Conservation (phyloP, 805 yeast species). For the Hanseniaspora clermontiae region DNA sequence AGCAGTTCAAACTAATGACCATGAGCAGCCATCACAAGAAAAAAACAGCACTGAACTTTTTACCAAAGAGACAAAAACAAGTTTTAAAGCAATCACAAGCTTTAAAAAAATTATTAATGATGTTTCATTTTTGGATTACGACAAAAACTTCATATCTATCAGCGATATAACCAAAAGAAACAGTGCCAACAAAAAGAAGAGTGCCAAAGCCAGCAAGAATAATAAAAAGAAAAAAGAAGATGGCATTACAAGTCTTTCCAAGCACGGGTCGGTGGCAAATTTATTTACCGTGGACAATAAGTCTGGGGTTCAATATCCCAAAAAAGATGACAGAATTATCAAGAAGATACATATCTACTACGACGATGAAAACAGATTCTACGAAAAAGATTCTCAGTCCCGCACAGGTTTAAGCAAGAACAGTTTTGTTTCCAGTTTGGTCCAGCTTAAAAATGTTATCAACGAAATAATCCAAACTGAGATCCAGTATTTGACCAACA, state of each 20-base stretch:
- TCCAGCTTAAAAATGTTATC: background rate
- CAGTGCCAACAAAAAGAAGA: background rate
- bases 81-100: background rate
- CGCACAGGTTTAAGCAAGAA: no score
- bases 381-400: background rate
- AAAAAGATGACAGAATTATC: background rate
- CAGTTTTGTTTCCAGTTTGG: background rate
- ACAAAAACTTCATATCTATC: background rate
- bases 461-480: constrained; percentile 2
- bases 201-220: no score
- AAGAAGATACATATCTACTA: background rate
- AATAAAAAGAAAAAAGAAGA: background rate
- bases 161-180: background rate
- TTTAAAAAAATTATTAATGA: background rate
- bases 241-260: background rate
- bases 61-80: background rate
- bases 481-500: background rate
- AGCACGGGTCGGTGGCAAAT: background rate
- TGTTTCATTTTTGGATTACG: background rate
- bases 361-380: background rate
- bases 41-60: background rate
- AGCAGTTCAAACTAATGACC: background rate
- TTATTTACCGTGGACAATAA: background rate
- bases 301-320: background rate
- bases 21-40: background rate